Percentiles rank a stretch among this genome's conserved stretches.
Conservation (phyloP, 768 basidiomycete species). For the Kwoniella sp. region DNA sequence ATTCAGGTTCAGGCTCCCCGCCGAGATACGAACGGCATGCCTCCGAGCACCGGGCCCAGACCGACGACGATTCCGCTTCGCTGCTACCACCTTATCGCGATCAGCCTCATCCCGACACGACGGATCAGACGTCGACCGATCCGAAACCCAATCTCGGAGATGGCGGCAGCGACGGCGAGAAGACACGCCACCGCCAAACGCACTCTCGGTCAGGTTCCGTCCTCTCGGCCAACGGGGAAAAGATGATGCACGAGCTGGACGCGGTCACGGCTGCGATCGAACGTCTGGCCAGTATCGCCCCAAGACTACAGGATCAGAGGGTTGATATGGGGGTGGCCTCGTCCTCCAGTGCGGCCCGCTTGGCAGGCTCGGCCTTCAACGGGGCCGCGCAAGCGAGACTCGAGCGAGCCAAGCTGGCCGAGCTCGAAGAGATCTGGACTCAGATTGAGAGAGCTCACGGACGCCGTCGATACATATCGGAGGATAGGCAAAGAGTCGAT, state of each 20-base stretch:
- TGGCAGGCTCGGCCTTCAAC: background rate
- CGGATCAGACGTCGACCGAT: no score
- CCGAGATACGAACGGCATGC: constrained; percentile 2
- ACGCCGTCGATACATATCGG: constrained; percentile 10
- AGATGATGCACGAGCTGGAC: constrained; percentile 78
- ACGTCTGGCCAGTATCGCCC: constrained; percentile 74
- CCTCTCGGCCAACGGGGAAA: constrained; percentile 55
- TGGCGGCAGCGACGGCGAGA: no score
- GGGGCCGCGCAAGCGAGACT: no score
- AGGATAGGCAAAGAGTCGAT: constrained; percentile 30
- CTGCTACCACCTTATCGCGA: background rate
- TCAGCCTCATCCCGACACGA: background rate
- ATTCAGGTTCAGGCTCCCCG: background rate
- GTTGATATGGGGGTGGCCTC: constrained; percentile 65
- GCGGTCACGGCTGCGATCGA: constrained; percentile 83
- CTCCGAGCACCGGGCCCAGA: background rate
- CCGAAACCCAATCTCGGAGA: no score
- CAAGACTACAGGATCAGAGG: constrained; percentile 85
- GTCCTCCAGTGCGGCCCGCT: background rate
- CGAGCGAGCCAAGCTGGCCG: constrained; percentile 29
- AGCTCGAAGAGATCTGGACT: constrained; percentile 48
- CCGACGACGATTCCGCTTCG: background rate
- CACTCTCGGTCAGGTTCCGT: no score
- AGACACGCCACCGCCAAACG: no score
- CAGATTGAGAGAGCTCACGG: constrained; percentile 50